Conservation (phyloP, 352 stramenopile genomes). For the Pythium aphanidermatum region DNA sequence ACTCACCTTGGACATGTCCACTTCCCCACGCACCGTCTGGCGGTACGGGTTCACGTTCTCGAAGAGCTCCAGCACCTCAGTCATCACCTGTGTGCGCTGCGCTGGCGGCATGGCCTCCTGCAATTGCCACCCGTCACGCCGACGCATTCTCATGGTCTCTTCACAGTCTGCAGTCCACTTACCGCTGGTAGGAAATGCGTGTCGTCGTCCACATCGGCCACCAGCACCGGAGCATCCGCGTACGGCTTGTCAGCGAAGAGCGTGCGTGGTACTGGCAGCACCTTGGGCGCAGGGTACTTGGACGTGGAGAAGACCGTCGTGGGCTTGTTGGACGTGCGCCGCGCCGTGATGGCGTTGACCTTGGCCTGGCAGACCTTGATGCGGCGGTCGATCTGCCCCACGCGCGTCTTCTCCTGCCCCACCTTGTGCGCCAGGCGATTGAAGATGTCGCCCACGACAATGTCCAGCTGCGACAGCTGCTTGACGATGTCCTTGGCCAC, state of each 20-base stretch:
- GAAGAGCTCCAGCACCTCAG: conserved; percentile 76
- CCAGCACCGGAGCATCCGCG: conserved; percentile 60
- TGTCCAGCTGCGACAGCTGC: conserved; percentile 77
- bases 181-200: conserved; percentile 77
- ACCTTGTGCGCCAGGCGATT: conserved; percentile 74
- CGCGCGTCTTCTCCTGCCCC: conserved; percentile 72
- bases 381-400: conserved; percentile 61
- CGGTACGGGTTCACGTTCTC: conserved; percentile 80
- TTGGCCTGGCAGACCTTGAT: conserved; percentile 81
- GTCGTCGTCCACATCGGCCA: conserved; percentile 67
- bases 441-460: conserved; percentile 81
- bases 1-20: conserved; percentile 70
- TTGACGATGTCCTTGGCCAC: conserved; percentile 84
- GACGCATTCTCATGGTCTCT: too few relatives aligned
- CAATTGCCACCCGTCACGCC: neutral
- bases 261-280: conserved; percentile 58
- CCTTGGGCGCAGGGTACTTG: conserved; percentile 77
- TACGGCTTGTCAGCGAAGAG: conserved; percentile 84
- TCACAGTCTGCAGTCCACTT: too few relatives aligned
- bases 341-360: conserved; percentile 76
- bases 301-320: conserved; percentile 88
- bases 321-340: conserved; percentile 76
- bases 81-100: conserved; percentile 72
- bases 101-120: conserved; percentile 64
- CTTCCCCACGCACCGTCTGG: conserved; percentile 61